phyloP scores from a whole-genome alignment of 768 basidiomycete species.

The Lactarius pseudohatsudake region DNA sequence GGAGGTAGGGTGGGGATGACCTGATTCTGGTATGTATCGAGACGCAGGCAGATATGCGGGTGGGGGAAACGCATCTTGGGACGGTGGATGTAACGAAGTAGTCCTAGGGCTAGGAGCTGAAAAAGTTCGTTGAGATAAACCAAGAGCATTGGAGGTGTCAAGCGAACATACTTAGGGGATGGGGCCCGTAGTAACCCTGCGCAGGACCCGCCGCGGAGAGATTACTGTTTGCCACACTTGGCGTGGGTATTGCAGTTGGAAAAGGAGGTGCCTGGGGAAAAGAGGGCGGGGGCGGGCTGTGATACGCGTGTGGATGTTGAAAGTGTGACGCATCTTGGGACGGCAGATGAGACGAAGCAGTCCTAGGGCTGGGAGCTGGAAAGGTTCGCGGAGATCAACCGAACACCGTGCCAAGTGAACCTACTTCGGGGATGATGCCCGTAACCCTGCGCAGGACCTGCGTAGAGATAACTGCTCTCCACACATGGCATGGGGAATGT shows the following conservation, averaged over 20 bases:
- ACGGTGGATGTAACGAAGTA: not conserved
- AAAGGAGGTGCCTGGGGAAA: not conserved
- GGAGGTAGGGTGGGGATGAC: not conserved
- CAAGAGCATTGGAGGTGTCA: too few relatives aligned
- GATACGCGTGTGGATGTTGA: not conserved
- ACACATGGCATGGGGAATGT: not conserved
- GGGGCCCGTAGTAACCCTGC: too few relatives aligned
- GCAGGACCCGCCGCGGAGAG: not conserved
- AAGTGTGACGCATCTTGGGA: not conserved
- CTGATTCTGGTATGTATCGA: not conserved
- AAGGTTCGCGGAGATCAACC: too few relatives aligned
- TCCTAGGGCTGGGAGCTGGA: too few relatives aligned
- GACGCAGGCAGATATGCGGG: not conserved
- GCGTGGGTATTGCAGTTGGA: not conserved
- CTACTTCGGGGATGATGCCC: not conserved
- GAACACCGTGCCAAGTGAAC: too few relatives aligned
- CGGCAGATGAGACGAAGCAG: not conserved
- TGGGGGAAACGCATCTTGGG: not conserved
- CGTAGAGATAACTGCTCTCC: not conserved
- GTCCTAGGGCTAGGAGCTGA: too few relatives aligned
- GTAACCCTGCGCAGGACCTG: not conserved
- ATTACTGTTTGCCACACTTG: not conserved
- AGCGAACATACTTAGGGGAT: too few relatives aligned
- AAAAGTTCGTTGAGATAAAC: too few relatives aligned
- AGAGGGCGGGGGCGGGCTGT: not conserved